Base-by-base conservation (phyloP, 192 early-diverging fungal genomes). In the Entomortierella beljakovae region DNA sequence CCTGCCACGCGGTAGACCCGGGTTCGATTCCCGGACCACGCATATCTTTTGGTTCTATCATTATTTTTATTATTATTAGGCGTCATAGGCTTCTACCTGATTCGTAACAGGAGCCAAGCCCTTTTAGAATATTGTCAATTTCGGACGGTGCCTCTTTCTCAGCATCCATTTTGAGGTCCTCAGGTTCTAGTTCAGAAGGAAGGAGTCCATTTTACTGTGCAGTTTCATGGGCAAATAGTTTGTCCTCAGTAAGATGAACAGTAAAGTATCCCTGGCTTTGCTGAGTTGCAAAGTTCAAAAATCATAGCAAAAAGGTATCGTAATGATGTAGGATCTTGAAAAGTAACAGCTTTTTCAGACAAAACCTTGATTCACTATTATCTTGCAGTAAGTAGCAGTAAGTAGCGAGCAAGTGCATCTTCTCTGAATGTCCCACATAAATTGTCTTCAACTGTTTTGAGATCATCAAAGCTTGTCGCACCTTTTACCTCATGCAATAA, bases 1-100 rank as follows among this genome's bases (percentile, higher is more conserved):
- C 90, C 86, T 92, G 88, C 90, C 90, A 92, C 90, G 90, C 90
- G 83, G 86, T 84, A 86, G 90, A 89, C 89, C 89, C 87, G 90
- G 86, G 90, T 92, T 92, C 90, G 89, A 92, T 91, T 91, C 90
- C 85, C 90, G 87, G 90, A 80, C 85, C 66, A 70, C 84, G 87
- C 87, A 88, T 4, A 26, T 26, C 20, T 15, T 46, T 46, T 6
- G 37, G 11, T 46, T 3, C 43, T n/a, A n/a, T n/a, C n/a, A n/a
- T n/a, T n/a, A n/a, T n/a, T n/a, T n/a, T n/a, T n/a, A n/a, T n/a
- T n/a, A n/a, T n/a, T n/a, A n/a, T n/a, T n/a, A n/a, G n/a, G n/a
- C n/a, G n/a, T n/a, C n/a, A n/a, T n/a, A n/a, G n/a, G n/a, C n/a
- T n/a, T n/a, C n/a, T n/a, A n/a, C n/a, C n/a, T n/a, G n/a, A n/a